Conservation (phyloP, 192 early-diverging fungal genomes). For the Mortierella antarctica region DNA sequence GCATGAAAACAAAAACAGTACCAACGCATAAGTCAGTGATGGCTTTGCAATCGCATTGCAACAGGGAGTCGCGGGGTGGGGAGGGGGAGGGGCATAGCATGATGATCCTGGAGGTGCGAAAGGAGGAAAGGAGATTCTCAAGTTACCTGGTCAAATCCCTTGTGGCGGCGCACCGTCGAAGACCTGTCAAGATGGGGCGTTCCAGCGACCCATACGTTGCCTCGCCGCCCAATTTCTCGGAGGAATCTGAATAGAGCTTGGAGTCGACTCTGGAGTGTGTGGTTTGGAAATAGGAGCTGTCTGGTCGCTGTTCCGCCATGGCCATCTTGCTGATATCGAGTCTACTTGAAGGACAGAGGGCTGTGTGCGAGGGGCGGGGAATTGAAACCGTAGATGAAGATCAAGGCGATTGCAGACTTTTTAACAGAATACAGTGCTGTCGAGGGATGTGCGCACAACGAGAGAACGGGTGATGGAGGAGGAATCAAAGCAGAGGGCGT, state of each 20-base stretch:
- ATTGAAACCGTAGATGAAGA: neutral
- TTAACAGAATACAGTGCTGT: too few relatives aligned
- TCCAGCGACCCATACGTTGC: conserved; percentile 6
- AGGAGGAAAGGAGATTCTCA: too few relatives aligned
- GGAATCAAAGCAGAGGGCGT: neutral
- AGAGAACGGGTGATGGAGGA: conserved; percentile 2
- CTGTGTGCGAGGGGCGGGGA: neutral
- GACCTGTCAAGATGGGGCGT: conserved; percentile 22
- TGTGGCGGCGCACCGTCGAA: conserved; percentile 47
- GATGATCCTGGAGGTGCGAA: too few relatives aligned
- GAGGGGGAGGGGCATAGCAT: too few relatives aligned
- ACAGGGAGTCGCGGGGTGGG: neutral
- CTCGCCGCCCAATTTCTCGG: conserved; percentile 31
- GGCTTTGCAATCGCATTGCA: neutral
- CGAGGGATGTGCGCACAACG: neutral
- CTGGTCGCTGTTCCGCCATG: conserved; percentile 36
- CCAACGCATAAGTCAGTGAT: neutral
- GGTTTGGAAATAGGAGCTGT: conserved; percentile 31
- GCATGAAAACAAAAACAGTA: neutral
- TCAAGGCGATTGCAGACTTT: neutral
- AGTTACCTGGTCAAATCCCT: conserved; percentile 46
- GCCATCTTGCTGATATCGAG: conserved; percentile 15
- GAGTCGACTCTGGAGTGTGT: conserved; percentile 46
- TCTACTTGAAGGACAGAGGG: neutral
- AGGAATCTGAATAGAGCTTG: conserved; percentile 40